Evolutionary conservation across 169 alveolate genomes (phyloP).

Genomic region (Plasmodium berghei): DNA sequence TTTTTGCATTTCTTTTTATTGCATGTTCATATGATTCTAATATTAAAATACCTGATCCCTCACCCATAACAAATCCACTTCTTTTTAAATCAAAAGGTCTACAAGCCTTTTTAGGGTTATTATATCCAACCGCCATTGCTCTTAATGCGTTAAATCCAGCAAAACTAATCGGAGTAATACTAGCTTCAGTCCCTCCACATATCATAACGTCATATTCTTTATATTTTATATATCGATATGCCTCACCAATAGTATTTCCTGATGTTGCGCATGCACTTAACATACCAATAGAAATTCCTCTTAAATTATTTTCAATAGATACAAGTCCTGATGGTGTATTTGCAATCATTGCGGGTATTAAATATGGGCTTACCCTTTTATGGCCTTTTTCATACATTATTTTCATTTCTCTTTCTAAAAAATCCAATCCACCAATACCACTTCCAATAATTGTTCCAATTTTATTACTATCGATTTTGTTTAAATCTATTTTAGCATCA

Average conservation of each 20-base stretch:
- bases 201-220: conserved; percentile 88
- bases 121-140: conserved; percentile 86
- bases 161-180: conserved; percentile 85
- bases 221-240: conserved; percentile 82
- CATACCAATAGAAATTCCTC: conserved; percentile 83
- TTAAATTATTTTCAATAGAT: conserved; percentile 80
- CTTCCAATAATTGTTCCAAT: conserved; percentile 83
- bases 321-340: conserved; percentile 83
- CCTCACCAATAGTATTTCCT: conserved; percentile 88
- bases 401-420: conserved; percentile 78
- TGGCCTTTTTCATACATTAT: conserved; percentile 77
- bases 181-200: conserved; percentile 91
- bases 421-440: conserved; percentile 83
- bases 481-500: conserved; percentile 77
- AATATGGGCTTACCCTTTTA: conserved; percentile 79
- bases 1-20: conserved; percentile 87
- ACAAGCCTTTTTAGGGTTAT: conserved; percentile 87
- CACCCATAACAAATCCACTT: conserved; percentile 92
- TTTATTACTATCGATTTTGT: conserved; percentile 70
- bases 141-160: conserved; percentile 86
- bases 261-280: conserved; percentile 90
- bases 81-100: conserved; percentile 92
- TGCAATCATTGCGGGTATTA: conserved; percentile 86
- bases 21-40: conserved; percentile 91
- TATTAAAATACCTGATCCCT: conserved; percentile 91